Base-by-base conservation (phyloP, 169 alveolate genomes). In the Eimeria necatrix region DNA sequence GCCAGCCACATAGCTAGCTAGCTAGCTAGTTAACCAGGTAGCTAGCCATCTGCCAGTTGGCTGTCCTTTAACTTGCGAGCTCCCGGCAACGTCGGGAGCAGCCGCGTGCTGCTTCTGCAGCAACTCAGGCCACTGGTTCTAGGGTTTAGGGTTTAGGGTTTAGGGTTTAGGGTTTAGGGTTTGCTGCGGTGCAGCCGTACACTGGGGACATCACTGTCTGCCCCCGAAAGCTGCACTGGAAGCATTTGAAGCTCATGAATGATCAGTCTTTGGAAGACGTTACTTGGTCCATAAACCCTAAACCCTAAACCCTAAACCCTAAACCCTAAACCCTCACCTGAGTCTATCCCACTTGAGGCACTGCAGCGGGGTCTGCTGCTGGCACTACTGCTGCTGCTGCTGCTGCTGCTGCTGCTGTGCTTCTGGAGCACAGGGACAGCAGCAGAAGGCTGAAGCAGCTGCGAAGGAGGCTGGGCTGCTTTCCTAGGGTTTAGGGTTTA, bases 141-240 rank as follows among this genome's bases (percentile, higher is more conserved):
- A 18, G 12, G 68, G 22, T 14, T 68, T 68, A 10, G 22, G 14
- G 52, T 22, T 71, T 0, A 32, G 83, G 83, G 64, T 73, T 24
- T 3, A 73, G 48, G 56, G 84, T 26, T 73, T 61, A 61, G 74
- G 74, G 56, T 73, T 41, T 73, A 73, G 59, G 53, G 60, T 41
- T 48, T 78, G 87, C 46, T 41, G 51, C 48, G 24, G 2, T 46
- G n/a, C 95, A 96, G 97, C 94, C 95, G 14, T 96, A 96, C 96
- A 88, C 95, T 49, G 97, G 97, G 24, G 97, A 96, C 78, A 81
- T 96, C 51, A 96, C 97, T 12, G 87, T 96, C 73, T 97, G 88
- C 60, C 97, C 97, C 49, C 94, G 94, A 22, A 78, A 94, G 9
- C 74, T 96, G 32, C 83, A 92, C 56, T 70, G 93, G 51, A 93